Percentiles rank a stretch among this genome's conserved stretches.
Evolutionary conservation across 2,329 filamentous ascomycete species (phyloP).

Genomic region (Fusarium piperis): DNA sequence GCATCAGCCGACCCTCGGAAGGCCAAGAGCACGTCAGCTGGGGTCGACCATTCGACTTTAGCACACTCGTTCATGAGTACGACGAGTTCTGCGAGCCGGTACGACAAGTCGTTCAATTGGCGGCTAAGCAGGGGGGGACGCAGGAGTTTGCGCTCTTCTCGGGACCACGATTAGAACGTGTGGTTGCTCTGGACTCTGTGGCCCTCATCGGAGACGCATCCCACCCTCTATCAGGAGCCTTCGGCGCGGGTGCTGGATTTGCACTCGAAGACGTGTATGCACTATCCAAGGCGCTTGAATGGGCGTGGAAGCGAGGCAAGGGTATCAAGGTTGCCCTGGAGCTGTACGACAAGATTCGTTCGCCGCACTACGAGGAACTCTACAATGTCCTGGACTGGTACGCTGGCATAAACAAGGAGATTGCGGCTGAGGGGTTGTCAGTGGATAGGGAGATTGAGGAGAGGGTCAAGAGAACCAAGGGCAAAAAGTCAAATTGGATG

Average conservation of each 20-base stretch:
- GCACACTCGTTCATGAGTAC: constrained; percentile 35
- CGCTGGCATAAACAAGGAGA: constrained; percentile 17
- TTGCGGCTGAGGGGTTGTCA: constrained; percentile 24
- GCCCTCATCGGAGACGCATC: constrained; percentile 65
- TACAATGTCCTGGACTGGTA: constrained; percentile 42
- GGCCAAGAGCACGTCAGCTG: constrained; percentile 44
- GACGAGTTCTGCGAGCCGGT: constrained; percentile 46
- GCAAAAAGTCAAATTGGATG: constrained; percentile 41
- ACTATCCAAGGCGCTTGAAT: constrained; percentile 37
- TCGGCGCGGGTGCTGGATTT: constrained; percentile 52
- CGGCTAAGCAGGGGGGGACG: constrained; percentile 37
- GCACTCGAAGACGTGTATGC: constrained; percentile 48
- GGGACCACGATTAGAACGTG: constrained; percentile 41
- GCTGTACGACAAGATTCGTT: constrained; percentile 42
- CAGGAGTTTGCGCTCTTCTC: constrained; percentile 46
- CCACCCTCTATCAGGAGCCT: constrained; percentile 61
- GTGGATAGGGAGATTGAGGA: constrained; percentile 41
- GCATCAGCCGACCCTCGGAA: constrained; percentile 24
- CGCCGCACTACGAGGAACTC: constrained; percentile 42
- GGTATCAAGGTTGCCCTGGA: constrained; percentile 35
- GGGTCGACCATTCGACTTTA: constrained; percentile 40
- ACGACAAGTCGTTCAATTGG: constrained; percentile 42
- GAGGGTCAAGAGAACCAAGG: constrained; percentile 29
- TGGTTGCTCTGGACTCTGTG: constrained; percentile 41
- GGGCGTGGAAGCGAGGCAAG: constrained; percentile 30